Base-by-base conservation (phyloP, 2,329 filamentous ascomycete genomes). In the Epichloe baconii region DNA sequence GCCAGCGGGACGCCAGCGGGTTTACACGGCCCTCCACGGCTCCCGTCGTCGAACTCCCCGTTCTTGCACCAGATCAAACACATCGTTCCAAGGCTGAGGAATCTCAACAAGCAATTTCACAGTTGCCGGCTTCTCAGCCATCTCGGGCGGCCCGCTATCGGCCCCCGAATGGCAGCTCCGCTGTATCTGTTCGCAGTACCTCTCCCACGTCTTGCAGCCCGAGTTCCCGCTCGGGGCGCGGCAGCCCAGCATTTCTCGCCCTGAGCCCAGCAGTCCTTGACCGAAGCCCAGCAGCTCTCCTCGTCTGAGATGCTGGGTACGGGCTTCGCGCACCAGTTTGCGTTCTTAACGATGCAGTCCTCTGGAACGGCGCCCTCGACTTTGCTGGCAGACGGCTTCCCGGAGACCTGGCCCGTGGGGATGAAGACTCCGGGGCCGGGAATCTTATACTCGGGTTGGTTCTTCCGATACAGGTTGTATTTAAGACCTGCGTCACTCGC, bases 321-420 rank as follows among this genome's bases (percentile, higher is more conserved):
- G 60, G 85, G 76, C 53, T 74, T 69, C 48, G 75, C 83, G 65
- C 82, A 86, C 84, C 83, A 88, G 68, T 88, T 87, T 53, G 71
- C 83, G 61, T 86, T 86, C 61, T 80, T 78, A 53, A 82, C 61
- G 38, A 86, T 68, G 61, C 79, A 85, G 57, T 71, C 67, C 1
- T 60, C 50, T 0, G 82, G 82, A 49, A 79, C 69, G 12, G 73
- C 64, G 12, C 80, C 81, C 41, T 74, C 51, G 44, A 61, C 52
- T 48, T 57, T 56, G 17, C n/a, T 21, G 37, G 49, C 49, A 17
- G 58, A 51, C 8, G 52, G 52, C 17, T 56, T 52, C 19, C 54
- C 49, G 11, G 55, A 59, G 42, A 44, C 23, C 7, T 45, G 34
- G 26, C 47, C 49, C 10, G 58, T 55, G 8, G 78, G 71, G 31